Evolutionary conservation across 352 stramenopile species (phyloP), one percentile per base, ranked within the genome.

Genomic region (Blastocystis sp.): DNA sequence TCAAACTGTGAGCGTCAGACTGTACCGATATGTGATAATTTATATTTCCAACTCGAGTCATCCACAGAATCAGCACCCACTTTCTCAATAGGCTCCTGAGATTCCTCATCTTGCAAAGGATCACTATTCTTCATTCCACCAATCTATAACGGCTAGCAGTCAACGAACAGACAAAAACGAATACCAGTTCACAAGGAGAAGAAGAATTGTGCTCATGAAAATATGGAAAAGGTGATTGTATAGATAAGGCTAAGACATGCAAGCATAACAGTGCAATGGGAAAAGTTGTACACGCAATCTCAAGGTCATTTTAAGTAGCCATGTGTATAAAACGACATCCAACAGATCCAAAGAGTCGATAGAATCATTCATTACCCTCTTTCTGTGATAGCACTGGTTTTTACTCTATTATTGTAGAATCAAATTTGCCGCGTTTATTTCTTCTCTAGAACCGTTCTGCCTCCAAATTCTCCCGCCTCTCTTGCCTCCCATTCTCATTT

Each of bases 21-120:
- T 53, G 47, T 54, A 84, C 73, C 73, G 6, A 84, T 69, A 84
- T 84, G 73, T 20, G 47, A 50, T 7, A 84, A 23, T 66, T 47
- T 26, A 68, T 84, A 66, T 41, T 9, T 69, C 29, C 37, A 53
- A 50, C 26, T 66, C 39, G 20, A 29, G 0, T 66, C 26, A 9
- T 68, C 47, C n/a, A 69, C 47, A 39, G 54, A 9, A 54, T 29
- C 47, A 26, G 9, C 20, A n/a, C 13, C 29, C 29, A 34, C 29
- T 26, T 47, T 29, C 68, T 20, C 73, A 6, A n/a, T 26, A 66
- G 11, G 8, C 29, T 73, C 26, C 62, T 73, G 20, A 43, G 39
- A 37, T 47, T 7, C 9, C 23, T 45, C 62, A 7, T 73, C 29
- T 43, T 73, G 20, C 20, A 45, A 26, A 13, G 8, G 8, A 20